These are phyloP conservation scores for Ustilago hordei DNA, from an alignment of 1,284 basidiomycete genomes.

Conservation along the genomic window DNA sequence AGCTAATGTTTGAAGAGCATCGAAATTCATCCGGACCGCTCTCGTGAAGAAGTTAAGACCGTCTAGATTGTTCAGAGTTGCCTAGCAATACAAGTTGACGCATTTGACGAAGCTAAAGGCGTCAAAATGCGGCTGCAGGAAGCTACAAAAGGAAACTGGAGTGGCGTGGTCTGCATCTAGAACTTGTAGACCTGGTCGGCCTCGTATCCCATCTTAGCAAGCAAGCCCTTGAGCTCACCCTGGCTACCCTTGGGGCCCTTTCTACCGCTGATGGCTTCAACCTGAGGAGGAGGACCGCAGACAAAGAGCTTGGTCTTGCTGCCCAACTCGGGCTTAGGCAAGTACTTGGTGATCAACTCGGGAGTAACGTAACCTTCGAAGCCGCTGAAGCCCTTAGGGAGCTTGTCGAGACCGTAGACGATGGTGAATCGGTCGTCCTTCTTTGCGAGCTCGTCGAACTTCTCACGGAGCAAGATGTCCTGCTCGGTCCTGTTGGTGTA, in stretches of 20 bases:
- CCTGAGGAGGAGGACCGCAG: constrained; percentile 75
- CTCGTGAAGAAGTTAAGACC: background rate
- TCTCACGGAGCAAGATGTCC: constrained; percentile 87
- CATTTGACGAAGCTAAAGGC: background rate
- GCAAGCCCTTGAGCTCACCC: constrained; percentile 65
- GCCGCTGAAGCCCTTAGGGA: constrained; percentile 75
- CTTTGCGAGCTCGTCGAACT: constrained; percentile 75
- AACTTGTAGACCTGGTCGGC: constrained; percentile 67
- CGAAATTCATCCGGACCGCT: too few species aligned
- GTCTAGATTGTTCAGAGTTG: constrained; percentile 10
- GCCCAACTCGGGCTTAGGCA: constrained; percentile 76
- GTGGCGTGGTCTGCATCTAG: constrained; percentile 18
- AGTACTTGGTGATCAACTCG: constrained; percentile 79
- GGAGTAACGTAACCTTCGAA: constrained; percentile 74
- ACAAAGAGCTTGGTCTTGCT: constrained; percentile 90
- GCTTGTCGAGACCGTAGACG: constrained; percentile 87
- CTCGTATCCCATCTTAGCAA: constrained; percentile 65
- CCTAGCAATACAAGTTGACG: constrained; percentile 1
- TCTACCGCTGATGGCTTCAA: constrained; percentile 64
- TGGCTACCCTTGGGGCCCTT: constrained; percentile 66
- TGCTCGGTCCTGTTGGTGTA: constrained; percentile 90
- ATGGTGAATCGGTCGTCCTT: constrained; percentile 76
- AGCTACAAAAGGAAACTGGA: background rate
- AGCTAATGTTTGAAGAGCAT: too few species aligned
- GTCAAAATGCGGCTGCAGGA: background rate